These are phyloP conservation scores for Pseudozyma tsukubaensis DNA, from an alignment of 1,284 basidiomycete species.

Conservation along the genomic window DNA sequence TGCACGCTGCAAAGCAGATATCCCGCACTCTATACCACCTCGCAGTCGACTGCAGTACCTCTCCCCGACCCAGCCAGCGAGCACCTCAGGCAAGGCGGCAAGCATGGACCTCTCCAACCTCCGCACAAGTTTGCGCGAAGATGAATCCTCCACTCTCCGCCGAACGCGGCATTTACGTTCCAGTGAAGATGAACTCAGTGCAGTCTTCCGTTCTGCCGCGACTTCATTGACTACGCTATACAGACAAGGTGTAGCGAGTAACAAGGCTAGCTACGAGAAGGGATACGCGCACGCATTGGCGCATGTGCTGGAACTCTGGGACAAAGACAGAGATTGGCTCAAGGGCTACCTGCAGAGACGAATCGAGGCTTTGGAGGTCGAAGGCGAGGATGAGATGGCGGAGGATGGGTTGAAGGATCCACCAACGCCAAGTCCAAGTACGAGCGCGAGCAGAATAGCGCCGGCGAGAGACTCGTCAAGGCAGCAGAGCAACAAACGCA, in stretches of 20 bases:
- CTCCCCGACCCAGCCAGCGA: not conserved
- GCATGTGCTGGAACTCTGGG: slow-evolving; percentile 50
- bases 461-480: not conserved
- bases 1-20: no score
- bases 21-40: no score
- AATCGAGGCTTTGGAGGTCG: slow-evolving; percentile 48
- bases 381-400: slow-evolving; percentile 29
- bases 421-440: no score
- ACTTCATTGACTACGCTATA: slow-evolving; percentile 46
- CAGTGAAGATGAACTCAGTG: slow-evolving; percentile 41
- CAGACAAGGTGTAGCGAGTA: slow-evolving; percentile 33
- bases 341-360: slow-evolving; percentile 50
- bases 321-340: slow-evolving; percentile 42
- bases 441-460: not conserved
- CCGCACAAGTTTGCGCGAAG: slow-evolving; percentile 30
- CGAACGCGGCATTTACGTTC: slow-evolving; percentile 26
- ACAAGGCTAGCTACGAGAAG: slow-evolving; percentile 38
- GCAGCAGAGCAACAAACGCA: slow-evolving; percentile 7
- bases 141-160: slow-evolving; percentile 26
- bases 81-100: no score
- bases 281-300: slow-evolving; percentile 47
- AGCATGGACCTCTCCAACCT: slow-evolving; percentile 49
- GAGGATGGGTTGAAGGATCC: slow-evolving; percentile 1
- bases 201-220: slow-evolving; percentile 38
- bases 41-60: no score